These are phyloP conservation scores for Pouteria glomerata DNA, from an alignment of 148 eudicot species.

Conservation along the genomic window DNA sequence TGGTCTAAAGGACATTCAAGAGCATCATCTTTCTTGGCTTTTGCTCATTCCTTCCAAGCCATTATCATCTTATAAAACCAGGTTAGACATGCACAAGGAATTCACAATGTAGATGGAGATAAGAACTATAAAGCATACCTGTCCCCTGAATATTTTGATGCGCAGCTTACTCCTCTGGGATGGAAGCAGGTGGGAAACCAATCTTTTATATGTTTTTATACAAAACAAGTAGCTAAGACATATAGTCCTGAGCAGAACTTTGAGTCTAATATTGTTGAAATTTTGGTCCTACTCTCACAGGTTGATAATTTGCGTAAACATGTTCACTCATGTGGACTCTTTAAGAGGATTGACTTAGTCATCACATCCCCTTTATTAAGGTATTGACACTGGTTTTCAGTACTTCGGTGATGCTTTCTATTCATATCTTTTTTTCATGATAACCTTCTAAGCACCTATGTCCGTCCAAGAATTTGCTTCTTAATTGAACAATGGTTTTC, in stretches of 20 bases:
- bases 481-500: not conserved
- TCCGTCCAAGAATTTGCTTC: not conserved
- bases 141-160: slow-evolving; percentile 92
- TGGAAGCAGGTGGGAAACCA: slow-evolving; percentile 81
- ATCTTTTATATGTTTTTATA: no score
- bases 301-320: slow-evolving; percentile 83
- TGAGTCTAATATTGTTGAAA: not conserved
- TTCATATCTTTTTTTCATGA: slow-evolving; percentile 5
- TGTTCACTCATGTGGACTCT: slow-evolving; percentile 70
- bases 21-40: slow-evolving; percentile 21
- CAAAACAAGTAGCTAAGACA: not conserved
- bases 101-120: slow-evolving; percentile 91
- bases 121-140: slow-evolving; percentile 79
- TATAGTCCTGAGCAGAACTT: not conserved
- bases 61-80: slow-evolving; percentile 31
- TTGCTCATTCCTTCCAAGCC: slow-evolving; percentile 19
- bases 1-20: slow-evolving; percentile 11
- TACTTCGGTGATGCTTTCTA: not conserved
- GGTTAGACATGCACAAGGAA: slow-evolving; percentile 99
- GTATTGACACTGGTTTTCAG: slow-evolving; percentile 26
- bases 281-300: slow-evolving; percentile 36
- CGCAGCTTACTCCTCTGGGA: slow-evolving; percentile 78
- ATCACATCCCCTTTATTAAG: slow-evolving; percentile 85
- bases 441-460: not conserved
- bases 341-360: slow-evolving; percentile 70